phyloP scores from a whole-genome alignment of 139 green algal genomes.

The Micractinium conductrix region DNA sequence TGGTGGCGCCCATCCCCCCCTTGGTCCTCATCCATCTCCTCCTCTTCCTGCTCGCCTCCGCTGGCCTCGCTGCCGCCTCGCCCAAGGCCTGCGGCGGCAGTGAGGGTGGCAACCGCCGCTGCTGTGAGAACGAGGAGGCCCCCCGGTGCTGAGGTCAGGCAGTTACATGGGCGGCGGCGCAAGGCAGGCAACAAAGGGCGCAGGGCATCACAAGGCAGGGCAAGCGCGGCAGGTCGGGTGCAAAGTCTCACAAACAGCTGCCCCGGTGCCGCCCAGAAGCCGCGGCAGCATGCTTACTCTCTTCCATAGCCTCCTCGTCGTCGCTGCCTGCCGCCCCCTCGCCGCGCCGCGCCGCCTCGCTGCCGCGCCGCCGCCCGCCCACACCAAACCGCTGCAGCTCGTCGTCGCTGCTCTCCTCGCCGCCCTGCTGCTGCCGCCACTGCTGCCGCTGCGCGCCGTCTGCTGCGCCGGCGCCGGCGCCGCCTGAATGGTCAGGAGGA shows the following conservation, averaged over 20 bases:
- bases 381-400: conserved; percentile 24
- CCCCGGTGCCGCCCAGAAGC: background rate
- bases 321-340: background rate
- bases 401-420: conserved; percentile 6
- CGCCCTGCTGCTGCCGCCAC: background rate
- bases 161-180: background rate
- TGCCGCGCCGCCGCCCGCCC: background rate
- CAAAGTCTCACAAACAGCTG: no score
- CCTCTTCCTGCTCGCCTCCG: background rate
- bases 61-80: background rate
- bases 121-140: background rate
- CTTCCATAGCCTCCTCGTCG: conserved; percentile 28
- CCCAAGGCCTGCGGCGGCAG: conserved; percentile 19
- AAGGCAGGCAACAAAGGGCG: background rate
- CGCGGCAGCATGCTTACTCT: conserved; percentile 29
- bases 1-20: conserved; percentile 8
- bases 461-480: background rate
- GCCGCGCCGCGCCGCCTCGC: background rate
- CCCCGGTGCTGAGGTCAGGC: background rate
- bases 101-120: background rate
- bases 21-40: background rate
- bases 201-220: background rate
- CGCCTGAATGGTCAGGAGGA: no score
- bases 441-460: background rate
- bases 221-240: no score